Base-by-base conservation (phyloP, 1,284 basidiomycete species). In the Ganoderma meredithae region DNA sequence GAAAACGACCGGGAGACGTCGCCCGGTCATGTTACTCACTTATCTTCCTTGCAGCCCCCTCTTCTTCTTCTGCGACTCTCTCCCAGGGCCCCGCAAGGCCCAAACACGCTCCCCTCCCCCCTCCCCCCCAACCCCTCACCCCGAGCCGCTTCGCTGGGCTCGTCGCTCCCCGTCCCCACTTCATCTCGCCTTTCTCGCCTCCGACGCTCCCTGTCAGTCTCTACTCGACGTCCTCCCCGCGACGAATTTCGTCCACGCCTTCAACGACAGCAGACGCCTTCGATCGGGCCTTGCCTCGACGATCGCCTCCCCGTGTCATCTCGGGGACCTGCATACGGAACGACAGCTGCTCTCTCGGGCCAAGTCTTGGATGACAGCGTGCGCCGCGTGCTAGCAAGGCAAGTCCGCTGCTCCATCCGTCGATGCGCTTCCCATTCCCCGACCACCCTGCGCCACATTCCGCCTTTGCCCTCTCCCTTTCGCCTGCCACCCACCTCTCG, bases 241-340 rank as follows among this genome's bases (percentile, higher is more conserved):
- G 27, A 12, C 25, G 25, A 19, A 19, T 33, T 33, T 27, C 19
- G 25, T 55, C 52, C 25, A 12, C 52, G 52, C 52, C 17, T 56
- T 8, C 25, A 33, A 19, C 52, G 52, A 55, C 52, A 33, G 27
- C 17, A 17, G 7, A 58, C 31, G 36, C 55, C 55, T 17, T 33
- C 7, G 19, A 15, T 58, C 55, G 33, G 33, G 2, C n/a, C 55
- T 39, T 4, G 43, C 25, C 53, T 60, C 59, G 47, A 61, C 64
- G 59, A 65, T 65, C 52, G 41, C 63, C 56, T 44, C 43, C n/a
- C 39, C 43, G 43, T 59, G 64, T 53, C 44, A 60, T 8, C 15
- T 19, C 64, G 58, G 36, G 47, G 59, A 31, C 39, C 25, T n/a
- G 62, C 52, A 43, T 31, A 55, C n/a, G 40, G 31, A 56, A 39